phyloP scores from a whole-genome alignment of 2,329 filamentous ascomycete species.

The Elsinoe ampelina region DNA sequence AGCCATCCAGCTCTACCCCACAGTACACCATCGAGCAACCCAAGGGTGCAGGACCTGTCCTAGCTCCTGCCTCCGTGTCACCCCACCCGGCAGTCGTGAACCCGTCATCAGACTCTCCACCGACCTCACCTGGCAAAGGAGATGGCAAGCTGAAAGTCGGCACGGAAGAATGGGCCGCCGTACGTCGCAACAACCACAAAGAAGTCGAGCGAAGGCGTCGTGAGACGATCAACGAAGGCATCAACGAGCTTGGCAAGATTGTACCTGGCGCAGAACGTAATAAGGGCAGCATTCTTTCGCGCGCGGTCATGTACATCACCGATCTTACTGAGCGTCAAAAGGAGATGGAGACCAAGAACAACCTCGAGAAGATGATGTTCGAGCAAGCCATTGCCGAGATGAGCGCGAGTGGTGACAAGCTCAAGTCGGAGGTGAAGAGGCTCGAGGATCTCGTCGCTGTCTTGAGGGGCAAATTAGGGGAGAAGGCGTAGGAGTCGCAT shows the following conservation, averaged over 20 bases:
- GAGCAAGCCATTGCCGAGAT: slow-evolving; percentile 86
- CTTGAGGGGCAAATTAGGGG: slow-evolving; percentile 56
- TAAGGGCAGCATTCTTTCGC: slow-evolving; percentile 91
- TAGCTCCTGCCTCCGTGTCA: slow-evolving; percentile 29
- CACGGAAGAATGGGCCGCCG: slow-evolving; percentile 95
- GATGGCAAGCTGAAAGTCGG: slow-evolving; percentile 73
- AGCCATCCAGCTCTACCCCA: slow-evolving; percentile 16
- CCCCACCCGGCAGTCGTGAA: background rate
- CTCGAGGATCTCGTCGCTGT: slow-evolving; percentile 69
- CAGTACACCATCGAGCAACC: slow-evolving; percentile 15
- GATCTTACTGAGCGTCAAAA: slow-evolving; percentile 91
- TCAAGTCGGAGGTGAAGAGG: slow-evolving; percentile 69
- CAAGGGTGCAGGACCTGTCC: slow-evolving; percentile 17
- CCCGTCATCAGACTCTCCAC: background rate
- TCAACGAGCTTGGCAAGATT: slow-evolving; percentile 95
- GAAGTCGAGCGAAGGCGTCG: slow-evolving; percentile 97
- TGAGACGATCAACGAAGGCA: slow-evolving; percentile 97
- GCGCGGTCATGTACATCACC: slow-evolving; percentile 87
- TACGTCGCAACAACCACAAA: slow-evolving; percentile 96
- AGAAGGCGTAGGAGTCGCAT: background rate
- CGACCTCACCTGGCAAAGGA: background rate
- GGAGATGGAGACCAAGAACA: slow-evolving; percentile 92
- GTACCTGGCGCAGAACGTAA: slow-evolving; percentile 98
- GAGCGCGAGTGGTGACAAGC: slow-evolving; percentile 75
- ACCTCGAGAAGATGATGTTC: slow-evolving; percentile 77